Percentiles rank a stretch among this genome's conserved stretches.
phyloP scores from a whole-genome alignment of 2,329 filamentous ascomycete species.

The Truncatella angustata region DNA sequence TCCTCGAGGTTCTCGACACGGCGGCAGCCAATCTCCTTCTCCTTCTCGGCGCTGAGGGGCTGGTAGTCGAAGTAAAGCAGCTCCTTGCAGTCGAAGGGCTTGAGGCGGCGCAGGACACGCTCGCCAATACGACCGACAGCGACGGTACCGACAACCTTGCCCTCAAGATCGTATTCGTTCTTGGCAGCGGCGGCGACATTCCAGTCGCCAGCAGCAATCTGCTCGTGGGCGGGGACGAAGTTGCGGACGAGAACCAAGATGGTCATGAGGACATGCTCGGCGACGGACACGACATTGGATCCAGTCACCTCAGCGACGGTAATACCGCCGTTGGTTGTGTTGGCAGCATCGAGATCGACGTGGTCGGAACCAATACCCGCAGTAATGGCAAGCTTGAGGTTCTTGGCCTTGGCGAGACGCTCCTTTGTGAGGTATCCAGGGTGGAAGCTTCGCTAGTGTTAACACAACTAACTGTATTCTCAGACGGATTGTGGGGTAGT shows the following conservation, averaged over 20 bases:
- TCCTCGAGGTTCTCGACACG: constrained; percentile 89
- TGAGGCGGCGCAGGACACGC: constrained; percentile 92
- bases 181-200: constrained; percentile 94
- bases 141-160: constrained; percentile 96
- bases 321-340: constrained; percentile 96
- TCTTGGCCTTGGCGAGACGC: constrained; percentile 96
- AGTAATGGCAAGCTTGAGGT: constrained; percentile 95
- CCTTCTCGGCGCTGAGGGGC: constrained; percentile 77
- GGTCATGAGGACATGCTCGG: constrained; percentile 99
- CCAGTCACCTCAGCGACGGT: constrained; percentile 98
- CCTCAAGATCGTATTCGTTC: constrained; percentile 97
- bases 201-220: constrained; percentile 87
- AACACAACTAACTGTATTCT: background rate
- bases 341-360: constrained; percentile 93
- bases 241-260: constrained; percentile 95
- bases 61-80: constrained; percentile 99
- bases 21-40: constrained; percentile 94
- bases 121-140: constrained; percentile 97
- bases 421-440: constrained; percentile 96
- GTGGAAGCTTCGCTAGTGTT: constrained; percentile 71
- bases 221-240: constrained; percentile 96
- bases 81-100: constrained; percentile 99
- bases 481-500: constrained; percentile 12
- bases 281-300: constrained; percentile 97
- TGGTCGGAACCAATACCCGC: constrained; percentile 98